Evolutionary conservation across 352 stramenopile species (phyloP), one percentile per base, ranked within the genome.

Genomic region (Globisporangium camurandrum): DNA sequence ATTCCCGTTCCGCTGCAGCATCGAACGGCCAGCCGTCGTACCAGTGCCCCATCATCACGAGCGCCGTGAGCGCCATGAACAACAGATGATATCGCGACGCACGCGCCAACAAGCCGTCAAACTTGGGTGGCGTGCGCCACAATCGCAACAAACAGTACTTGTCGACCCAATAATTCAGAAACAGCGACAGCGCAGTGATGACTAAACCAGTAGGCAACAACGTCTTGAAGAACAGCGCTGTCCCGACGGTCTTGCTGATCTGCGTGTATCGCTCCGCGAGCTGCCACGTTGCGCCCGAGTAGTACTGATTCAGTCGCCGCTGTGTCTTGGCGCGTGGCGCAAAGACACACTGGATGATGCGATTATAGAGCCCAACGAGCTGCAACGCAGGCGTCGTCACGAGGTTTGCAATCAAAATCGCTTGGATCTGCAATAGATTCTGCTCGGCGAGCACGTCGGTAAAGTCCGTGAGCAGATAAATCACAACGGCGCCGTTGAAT

Each of bases 131-230:
- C 9, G 69, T 75, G 55, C 81, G 86, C 84, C 73, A 93, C 49
- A 75, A 77, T 49, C 73, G 77, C 46, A 89, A 57, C 39, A 91
- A 49, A 39, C 80, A 91, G 51, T 82, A 91, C 58, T 91, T 91
- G 64, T 88, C 78, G 33, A 90, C 74, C 76, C 76, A 88, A 60
- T 86, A 91, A 49, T 86, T 88, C 11, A 91, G 66, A 4, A 88
- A 64, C 30, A 91, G 50, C 24, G 73, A 83, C 30, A 86, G 47
- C 7, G 70, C 56, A 28, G 75, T 84, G 53, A 91, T 80, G 11
- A 81, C 51, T 2, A 88, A 61, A 0, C 79, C 79, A 10, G 75
- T 86, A 0, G 75, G 75, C 1, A 86, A 49, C 4, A 86, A 51
- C 0, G 75, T 67, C 61, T 86, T 86, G 57, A 70, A 86, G 51